These are phyloP conservation scores for Macrolepiota dolichaula DNA, from an alignment of 768 basidiomycete genomes.

Conservation along the genomic window DNA sequence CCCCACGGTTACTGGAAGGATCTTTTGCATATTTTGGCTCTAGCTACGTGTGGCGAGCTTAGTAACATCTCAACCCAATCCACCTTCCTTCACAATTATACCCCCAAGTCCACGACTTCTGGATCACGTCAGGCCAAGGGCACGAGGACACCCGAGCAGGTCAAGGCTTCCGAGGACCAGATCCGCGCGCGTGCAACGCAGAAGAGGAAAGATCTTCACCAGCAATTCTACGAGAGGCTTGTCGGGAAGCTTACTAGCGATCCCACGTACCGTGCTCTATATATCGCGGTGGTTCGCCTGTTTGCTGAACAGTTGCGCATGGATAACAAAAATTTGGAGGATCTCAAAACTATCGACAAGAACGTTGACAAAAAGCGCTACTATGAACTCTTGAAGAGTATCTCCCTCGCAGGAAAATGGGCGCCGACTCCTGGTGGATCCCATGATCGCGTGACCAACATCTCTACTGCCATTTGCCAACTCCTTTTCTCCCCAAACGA, in stretches of 20 bases:
- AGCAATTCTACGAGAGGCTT: conserved; percentile 31
- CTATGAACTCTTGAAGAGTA: conserved; percentile 30
- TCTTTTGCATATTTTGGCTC: conserved; percentile 61
- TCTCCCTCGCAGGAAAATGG: conserved; percentile 69
- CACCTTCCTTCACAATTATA: conserved; percentile 28
- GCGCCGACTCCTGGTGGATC: conserved; percentile 56
- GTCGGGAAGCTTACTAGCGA: conserved; percentile 35
- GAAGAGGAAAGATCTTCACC: conserved; percentile 20
- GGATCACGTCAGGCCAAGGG: neutral
- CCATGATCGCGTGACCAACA: conserved; percentile 63
- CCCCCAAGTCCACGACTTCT: conserved; percentile 4
- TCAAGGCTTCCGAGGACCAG: conserved; percentile 13
- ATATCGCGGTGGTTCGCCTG: conserved; percentile 57
- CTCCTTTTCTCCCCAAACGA: conserved; percentile 39
- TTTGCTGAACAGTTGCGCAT: conserved; percentile 49
- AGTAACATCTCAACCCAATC: conserved; percentile 15
- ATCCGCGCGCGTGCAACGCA: conserved; percentile 17
- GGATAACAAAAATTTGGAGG: conserved; percentile 41
- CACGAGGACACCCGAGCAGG: conserved; percentile 16
- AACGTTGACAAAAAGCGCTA: conserved; percentile 21
- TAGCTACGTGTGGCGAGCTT: conserved; percentile 55
- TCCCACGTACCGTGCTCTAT: conserved; percentile 58
- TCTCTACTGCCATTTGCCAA: conserved; percentile 58
- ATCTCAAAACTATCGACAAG: conserved; percentile 30
- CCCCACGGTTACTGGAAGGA: conserved; percentile 77